Evolutionary conservation across 345 rosid species (phyloP), one percentile per base, ranked within the genome.

Genomic region (Populus ilicifolia): DNA sequence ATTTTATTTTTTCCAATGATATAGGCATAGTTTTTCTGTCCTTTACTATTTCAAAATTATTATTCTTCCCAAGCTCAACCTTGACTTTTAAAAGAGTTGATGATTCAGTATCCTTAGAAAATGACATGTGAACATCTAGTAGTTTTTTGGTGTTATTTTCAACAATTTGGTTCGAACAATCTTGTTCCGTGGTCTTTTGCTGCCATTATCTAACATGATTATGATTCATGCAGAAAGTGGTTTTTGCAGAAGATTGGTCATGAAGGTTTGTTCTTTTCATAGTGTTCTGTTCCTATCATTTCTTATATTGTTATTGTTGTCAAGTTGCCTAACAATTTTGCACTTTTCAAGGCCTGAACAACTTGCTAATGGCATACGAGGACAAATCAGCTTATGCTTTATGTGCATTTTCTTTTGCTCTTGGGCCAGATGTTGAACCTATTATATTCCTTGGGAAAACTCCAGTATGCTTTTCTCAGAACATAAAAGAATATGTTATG

Each of bases 361-460:
- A 96, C 78, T 81, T 94, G 86, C 80, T 96, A 90, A 84, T 84
- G 88, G 95, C 93, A n/a, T 94, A 88, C 77, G 97, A 92, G 72
- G 99, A 96, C 83, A 92, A 94, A 84, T 90, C 98, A 63, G 97
- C 98, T 56, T 91, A 89, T 70, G 99, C 99, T 25, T 82, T 96
- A 79, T 96, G 99, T 23, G 92, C 85, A 43, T 96, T 94, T 81
- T 87, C 97, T 62, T 92, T 96, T 84, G 85, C 96, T 52, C 85
- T 80, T 80, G 97, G 96, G 17, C 93, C 97, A 44, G 85, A 87
- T 79, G 77, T 82, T 43, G 96, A 91, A 80, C 98, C 98, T 76
- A 63, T 92, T 68, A 87, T 89, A 29, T 92, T 93, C 84, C 67
- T 83, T 20, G 99, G 99, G 67, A 87, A 89, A 87, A 96, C 98